phyloP scores from a whole-genome alignment of 2,329 filamentous ascomycete species.

The Fusarium verrucosum region DNA sequence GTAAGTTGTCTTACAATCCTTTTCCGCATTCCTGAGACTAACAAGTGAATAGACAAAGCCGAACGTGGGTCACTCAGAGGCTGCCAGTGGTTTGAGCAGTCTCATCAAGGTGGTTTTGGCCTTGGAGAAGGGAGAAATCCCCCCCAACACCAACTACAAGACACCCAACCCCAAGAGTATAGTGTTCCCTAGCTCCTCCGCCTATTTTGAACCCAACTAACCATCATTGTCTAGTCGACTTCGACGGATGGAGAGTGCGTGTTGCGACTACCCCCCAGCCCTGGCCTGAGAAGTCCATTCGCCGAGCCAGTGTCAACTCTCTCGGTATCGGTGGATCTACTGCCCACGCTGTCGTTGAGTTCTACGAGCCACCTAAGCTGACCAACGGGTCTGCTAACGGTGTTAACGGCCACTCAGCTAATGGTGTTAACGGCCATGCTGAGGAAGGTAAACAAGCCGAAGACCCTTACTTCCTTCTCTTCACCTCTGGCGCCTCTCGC shows the following conservation, averaged over 20 bases:
- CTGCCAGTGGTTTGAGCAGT: conserved; percentile 43
- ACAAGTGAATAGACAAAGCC: conserved; percentile 45
- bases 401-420: not conserved
- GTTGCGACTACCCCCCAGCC: conserved; percentile 34
- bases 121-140: conserved; percentile 43
- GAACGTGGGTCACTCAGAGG: conserved; percentile 44
- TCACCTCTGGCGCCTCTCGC: conserved; percentile 32
- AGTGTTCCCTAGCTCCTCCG: not conserved
- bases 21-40: too few relatives aligned
- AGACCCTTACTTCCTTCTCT: conserved; percentile 23
- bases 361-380: conserved; percentile 22
- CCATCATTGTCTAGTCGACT: conserved; percentile 19
- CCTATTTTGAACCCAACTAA: conserved; percentile 1
- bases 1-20: conserved; percentile 53
- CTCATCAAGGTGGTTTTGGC: conserved; percentile 43
- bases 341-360: conserved; percentile 54
- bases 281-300: conserved; percentile 38
- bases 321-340: conserved; percentile 59
- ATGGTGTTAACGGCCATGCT: conserved; percentile 11
- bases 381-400: not conserved
- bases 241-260: conserved; percentile 39
- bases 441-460: not conserved
- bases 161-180: conserved; percentile 42
- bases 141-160: conserved; percentile 40
- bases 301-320: conserved; percentile 45